phyloP scores from a whole-genome alignment of 768 basidiomycete species.

The Epithele typhae region DNA sequence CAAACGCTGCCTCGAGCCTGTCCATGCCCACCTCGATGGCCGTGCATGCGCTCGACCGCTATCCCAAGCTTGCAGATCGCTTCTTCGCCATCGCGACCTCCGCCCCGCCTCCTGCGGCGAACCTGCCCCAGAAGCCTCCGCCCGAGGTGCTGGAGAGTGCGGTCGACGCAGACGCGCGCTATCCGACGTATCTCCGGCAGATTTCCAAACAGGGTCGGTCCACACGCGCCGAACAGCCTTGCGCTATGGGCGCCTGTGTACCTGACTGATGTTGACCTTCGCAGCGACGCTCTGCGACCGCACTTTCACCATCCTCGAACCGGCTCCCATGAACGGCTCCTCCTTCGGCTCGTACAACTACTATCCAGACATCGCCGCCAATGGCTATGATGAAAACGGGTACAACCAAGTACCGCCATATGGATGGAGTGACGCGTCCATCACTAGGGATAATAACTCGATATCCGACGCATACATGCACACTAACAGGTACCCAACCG shows the following conservation, averaged over 20 bases:
- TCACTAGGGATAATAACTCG: background rate
- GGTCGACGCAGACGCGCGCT: too few species aligned
- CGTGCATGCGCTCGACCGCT: slow-evolving; percentile 8
- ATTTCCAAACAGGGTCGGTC: too few species aligned
- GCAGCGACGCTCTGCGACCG: too few species aligned
- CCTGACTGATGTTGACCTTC: too few species aligned
- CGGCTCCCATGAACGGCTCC: too few species aligned
- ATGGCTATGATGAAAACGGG: background rate
- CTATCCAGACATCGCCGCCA: too few species aligned
- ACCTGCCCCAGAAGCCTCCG: slow-evolving; percentile 4
- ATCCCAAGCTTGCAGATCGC: slow-evolving; percentile 12
- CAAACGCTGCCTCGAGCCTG: slow-evolving; percentile 8
- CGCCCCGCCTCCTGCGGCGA: too few species aligned
- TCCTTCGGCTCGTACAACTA: too few species aligned
- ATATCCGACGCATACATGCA: background rate
- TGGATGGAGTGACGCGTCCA: slow-evolving; percentile 1
- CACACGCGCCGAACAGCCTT: background rate
- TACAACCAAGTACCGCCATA: slow-evolving; percentile 41
- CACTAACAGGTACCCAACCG: background rate
- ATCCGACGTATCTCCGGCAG: too few species aligned
- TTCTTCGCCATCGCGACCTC: slow-evolving; percentile 10
- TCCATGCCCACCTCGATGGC: slow-evolving; percentile 3
- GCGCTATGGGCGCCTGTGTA: slow-evolving; percentile 2
- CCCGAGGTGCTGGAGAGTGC: background rate
- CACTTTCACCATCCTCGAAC: too few species aligned